Percentiles rank a stretch among this genome's conserved stretches.
Conservation (phyloP, 495 filamentous ascomycete genomes). For the Talaromyces liani region DNA sequence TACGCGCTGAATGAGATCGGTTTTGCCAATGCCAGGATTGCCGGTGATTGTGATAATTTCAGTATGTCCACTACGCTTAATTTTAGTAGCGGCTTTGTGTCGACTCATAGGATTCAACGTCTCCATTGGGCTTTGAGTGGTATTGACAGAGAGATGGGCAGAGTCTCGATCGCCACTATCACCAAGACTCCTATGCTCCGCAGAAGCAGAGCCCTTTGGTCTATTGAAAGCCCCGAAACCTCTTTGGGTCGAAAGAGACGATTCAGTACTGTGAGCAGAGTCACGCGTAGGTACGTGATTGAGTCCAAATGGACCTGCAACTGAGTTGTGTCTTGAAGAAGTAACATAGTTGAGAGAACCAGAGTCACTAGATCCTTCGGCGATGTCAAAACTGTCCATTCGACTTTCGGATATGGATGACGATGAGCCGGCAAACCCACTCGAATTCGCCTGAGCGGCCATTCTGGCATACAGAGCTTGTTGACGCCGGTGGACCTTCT, state of each 20-base stretch:
- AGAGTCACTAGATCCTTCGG: slow-evolving; percentile 45
- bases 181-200: slow-evolving; percentile 30
- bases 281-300: slow-evolving; percentile 29
- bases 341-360: slow-evolving; percentile 40
- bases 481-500: slow-evolving; percentile 59
- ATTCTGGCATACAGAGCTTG: slow-evolving; percentile 39
- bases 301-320: slow-evolving; percentile 22
- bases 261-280: slow-evolving; percentile 28
- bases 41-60: slow-evolving; percentile 76
- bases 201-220: slow-evolving; percentile 22
- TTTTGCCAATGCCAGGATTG: slow-evolving; percentile 74
- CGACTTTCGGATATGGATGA: slow-evolving; percentile 51
- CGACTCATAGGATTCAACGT: slow-evolving; percentile 26
- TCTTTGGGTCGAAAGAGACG: slow-evolving; percentile 25
- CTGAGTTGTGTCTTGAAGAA: slow-evolving; percentile 29
- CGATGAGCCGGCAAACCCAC: slow-evolving; percentile 43
- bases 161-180: slow-evolving; percentile 30
- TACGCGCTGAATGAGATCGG: slow-evolving; percentile 70
- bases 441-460: slow-evolving; percentile 24
- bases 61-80: slow-evolving; percentile 58
- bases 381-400: slow-evolving; percentile 43
- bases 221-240: slow-evolving; percentile 16
- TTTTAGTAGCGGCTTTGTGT: slow-evolving; percentile 43
- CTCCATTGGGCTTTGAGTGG: slow-evolving; percentile 25
- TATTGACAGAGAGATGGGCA: slow-evolving; percentile 21